Base-by-base conservation (phyloP, 1,139 yeast genomes). In the Pichia sp. region DNA sequence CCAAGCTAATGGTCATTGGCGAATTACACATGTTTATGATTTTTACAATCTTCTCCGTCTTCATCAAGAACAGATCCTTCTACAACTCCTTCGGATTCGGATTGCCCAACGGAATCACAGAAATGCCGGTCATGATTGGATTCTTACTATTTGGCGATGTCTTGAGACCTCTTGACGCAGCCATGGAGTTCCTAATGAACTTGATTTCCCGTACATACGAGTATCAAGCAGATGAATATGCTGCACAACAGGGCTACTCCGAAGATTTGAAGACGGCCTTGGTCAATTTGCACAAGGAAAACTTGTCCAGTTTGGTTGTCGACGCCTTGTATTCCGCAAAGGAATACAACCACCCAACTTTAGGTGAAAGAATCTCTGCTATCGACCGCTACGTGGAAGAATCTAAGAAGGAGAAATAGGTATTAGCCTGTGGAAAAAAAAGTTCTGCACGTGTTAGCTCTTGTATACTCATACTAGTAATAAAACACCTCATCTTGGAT, bases 141-240 rank as follows among this genome's bases (percentile, higher is more conserved):
- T 87, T 92, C 69, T 68, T 85, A 62, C 76, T 90, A 59, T 87
- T 87, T 67, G 76, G 78, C 57, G 95, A 89, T 66, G 76, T 90
- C 58, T 78, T 86, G 64, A 80, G 82, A 58, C 98, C 99, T 11
- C 64, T 90, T 47, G 92, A 87, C 66, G 81, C 89, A 60, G 69
- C 81, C 29, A 70, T 86, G 67, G 81, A 83, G 58, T 90, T 90
- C 64, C 72, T 74, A 40, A 79, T 81, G 76, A 87, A 89, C 69
- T 73, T 84, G 56, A 69, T 89, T 55, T 82, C 92, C 13, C 86
- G 99, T 78, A 82, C 83, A 64, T 87, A 86, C 64, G 99, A 93
- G 74, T 93, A 85, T 66, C 90, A 93, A 72, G 99, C 99, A 26
- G 98, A 92, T 69, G 82, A 78, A 54, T 92, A 80, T 67, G 97